Conservation (phyloP, 345 rosid genomes). For the Gossypium arboreum region DNA sequence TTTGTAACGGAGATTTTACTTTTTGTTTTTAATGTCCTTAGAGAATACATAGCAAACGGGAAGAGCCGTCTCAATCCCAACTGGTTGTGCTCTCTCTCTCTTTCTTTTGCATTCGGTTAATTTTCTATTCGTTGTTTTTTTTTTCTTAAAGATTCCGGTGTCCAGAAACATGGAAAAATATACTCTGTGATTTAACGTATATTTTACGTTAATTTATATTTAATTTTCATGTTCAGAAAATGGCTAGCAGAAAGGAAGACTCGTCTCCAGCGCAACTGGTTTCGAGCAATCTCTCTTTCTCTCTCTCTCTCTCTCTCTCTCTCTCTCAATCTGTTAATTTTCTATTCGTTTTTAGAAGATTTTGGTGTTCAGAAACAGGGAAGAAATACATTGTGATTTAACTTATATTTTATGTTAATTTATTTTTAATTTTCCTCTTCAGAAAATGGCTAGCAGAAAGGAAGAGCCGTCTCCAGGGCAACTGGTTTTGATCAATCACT, state of each 20-base stretch:
- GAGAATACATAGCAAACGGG: not conserved
- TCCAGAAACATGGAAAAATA: too few species aligned
- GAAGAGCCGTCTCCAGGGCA: slow-evolving; percentile 27
- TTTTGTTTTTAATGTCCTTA: not conserved
- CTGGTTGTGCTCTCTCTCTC: too few species aligned
- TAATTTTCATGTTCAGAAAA: slow-evolving; percentile 9
- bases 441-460: slow-evolving; percentile 37
- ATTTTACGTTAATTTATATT: not conserved
- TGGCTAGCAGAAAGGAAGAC: slow-evolving; percentile 46
- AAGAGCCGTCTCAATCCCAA: not conserved
- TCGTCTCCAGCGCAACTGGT: slow-evolving; percentile 10
- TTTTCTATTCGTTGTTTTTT: too few species aligned
- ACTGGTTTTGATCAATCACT: not conserved
- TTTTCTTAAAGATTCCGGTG: too few species aligned
- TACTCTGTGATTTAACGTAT: too few species aligned
- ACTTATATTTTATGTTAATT: not conserved
- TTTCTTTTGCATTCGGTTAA: too few species aligned
- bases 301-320: too few species aligned
- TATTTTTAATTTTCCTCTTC: not conserved
- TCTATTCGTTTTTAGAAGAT: not conserved
- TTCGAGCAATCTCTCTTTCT: not conserved
- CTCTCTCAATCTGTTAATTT: not conserved
- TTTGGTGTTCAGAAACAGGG: not conserved
- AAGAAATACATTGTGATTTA: too few species aligned
- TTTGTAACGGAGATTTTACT: not conserved